These are phyloP conservation scores for Mycena pura DNA, from an alignment of 768 basidiomycete species.

Conservation along the genomic window DNA sequence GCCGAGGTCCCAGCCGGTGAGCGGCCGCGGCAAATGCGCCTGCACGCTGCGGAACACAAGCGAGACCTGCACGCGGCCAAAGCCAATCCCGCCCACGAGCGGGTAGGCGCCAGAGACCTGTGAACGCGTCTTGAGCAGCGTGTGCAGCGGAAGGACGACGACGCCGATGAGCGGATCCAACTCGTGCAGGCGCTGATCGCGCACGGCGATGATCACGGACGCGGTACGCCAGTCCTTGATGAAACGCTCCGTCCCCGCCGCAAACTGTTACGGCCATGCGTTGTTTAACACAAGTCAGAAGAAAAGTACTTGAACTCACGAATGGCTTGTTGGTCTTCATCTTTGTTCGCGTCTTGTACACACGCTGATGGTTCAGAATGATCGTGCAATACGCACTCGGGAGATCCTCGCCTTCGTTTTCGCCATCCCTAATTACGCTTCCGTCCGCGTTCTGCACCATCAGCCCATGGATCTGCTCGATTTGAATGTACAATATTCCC, in stretches of 20 bases:
- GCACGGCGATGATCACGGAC: slow-evolving; percentile 68
- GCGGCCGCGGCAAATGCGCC: slow-evolving; percentile 58
- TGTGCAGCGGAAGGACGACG: slow-evolving; percentile 57
- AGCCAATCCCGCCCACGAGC: slow-evolving; percentile 73
- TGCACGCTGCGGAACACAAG: slow-evolving; percentile 74
- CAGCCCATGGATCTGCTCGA: slow-evolving; percentile 71
- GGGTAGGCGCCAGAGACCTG: slow-evolving; percentile 66
- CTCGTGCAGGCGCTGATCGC: slow-evolving; percentile 65
- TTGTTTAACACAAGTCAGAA: not conserved
- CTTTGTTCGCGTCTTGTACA: slow-evolving; percentile 54
- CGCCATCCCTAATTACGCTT: slow-evolving; percentile 57
- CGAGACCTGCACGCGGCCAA: slow-evolving; percentile 66
- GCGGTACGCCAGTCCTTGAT: slow-evolving; percentile 66
- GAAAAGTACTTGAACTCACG: slow-evolving; percentile 35
- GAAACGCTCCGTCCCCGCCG: slow-evolving; percentile 74
- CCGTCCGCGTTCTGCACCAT: slow-evolving; percentile 61
- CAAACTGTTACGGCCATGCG: slow-evolving; percentile 49
- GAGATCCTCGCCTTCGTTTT: slow-evolving; percentile 65
- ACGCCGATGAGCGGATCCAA: slow-evolving; percentile 75
- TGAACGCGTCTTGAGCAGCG: slow-evolving; percentile 57
- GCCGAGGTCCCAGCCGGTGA: slow-evolving; percentile 74
- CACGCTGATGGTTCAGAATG: slow-evolving; percentile 50
- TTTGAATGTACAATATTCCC: slow-evolving; percentile 68
- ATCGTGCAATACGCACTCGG: slow-evolving; percentile 68
- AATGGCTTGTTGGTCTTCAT: slow-evolving; percentile 53